These are phyloP conservation scores for Gossypium herbaceum DNA, from an alignment of 345 rosid species.

Conservation along the genomic window DNA sequence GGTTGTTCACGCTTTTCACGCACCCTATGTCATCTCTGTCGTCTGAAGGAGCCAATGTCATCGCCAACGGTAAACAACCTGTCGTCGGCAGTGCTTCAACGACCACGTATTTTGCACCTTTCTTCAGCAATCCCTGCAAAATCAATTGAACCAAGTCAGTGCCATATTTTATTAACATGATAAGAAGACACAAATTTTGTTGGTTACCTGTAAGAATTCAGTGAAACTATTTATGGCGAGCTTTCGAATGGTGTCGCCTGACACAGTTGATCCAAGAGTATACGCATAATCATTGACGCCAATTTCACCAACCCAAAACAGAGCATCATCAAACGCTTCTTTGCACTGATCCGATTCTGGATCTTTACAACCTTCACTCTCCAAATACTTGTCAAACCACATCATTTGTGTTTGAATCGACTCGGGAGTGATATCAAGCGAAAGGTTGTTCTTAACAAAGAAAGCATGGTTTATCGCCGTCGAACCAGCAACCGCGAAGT, in stretches of 20 bases:
- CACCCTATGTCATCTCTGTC: conserved; percentile 80
- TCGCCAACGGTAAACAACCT: conserved; percentile 73
- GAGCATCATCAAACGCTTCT: conserved; percentile 44
- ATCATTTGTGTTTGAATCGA: conserved; percentile 65
- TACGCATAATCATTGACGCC: conserved; percentile 92
- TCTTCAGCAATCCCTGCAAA: conserved; percentile 57
- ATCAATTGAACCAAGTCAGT: not conserved
- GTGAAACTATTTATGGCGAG: conserved; percentile 45
- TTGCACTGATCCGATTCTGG: conserved; percentile 29
- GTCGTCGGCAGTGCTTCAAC: conserved; percentile 76
- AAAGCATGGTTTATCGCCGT: conserved; percentile 72
- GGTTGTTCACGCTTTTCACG: conserved; percentile 60
- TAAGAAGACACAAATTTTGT: too few species aligned
- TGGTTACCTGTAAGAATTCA: conserved; percentile 52
- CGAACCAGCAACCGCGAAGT: conserved; percentile 91
- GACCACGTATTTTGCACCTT: conserved; percentile 67
- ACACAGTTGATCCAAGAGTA: conserved; percentile 47
- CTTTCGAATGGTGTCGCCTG: conserved; percentile 46
- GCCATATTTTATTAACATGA: not conserved
- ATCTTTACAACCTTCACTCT: conserved; percentile 43
- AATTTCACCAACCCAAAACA: conserved; percentile 92
- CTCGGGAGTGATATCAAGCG: conserved; percentile 58
- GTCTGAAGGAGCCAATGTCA: conserved; percentile 48
- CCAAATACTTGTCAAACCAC: conserved; percentile 60
- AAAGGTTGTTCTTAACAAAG: conserved; percentile 74